Conservation (phyloP, 176 grass and related monocot species). For the Coix lacrymajobi region DNA sequence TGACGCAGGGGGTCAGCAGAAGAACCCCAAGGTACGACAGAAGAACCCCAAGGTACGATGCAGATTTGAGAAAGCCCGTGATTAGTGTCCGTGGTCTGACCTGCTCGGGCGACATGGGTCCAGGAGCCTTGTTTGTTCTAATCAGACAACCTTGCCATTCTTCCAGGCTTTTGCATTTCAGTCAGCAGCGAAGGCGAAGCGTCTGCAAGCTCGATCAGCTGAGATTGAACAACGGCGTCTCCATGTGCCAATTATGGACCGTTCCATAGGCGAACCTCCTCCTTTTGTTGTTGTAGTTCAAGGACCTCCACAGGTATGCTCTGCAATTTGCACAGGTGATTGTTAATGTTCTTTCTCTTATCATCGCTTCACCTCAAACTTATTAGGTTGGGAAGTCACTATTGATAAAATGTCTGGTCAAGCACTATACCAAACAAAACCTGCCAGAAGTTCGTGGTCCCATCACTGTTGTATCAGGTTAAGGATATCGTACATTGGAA, state of each 20-base stretch:
- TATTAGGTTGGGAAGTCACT: slow-evolving; percentile 89
- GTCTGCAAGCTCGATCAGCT: slow-evolving; percentile 63
- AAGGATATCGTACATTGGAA: background rate
- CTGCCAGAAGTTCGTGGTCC: slow-evolving; percentile 79
- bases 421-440: slow-evolving; percentile 95
- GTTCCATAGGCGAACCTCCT: slow-evolving; percentile 70
- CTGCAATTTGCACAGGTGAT: background rate
- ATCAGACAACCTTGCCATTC: slow-evolving; percentile 3
- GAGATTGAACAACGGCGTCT: slow-evolving; percentile 86
- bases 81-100: background rate
- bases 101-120: background rate
- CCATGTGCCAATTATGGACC: slow-evolving; percentile 80
- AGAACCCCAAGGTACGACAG: no score
- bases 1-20: slow-evolving; percentile 42
- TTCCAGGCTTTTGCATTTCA: slow-evolving; percentile 88
- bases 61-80: background rate
- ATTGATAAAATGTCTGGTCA: slow-evolving; percentile 90
- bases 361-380: slow-evolving; percentile 16
- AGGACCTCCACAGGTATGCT: slow-evolving; percentile 74
- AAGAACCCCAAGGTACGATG: slow-evolving; percentile 75
- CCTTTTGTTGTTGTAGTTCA: slow-evolving; percentile 98
- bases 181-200: slow-evolving; percentile 83
- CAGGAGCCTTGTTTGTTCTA: background rate
- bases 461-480: slow-evolving; percentile 95
- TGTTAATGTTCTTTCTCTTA: slow-evolving; percentile 3